Percentiles rank a stretch among this genome's conserved stretches.
phyloP scores from a whole-genome alignment of 1,284 basidiomycete genomes.

The Polyporus tsugae region DNA sequence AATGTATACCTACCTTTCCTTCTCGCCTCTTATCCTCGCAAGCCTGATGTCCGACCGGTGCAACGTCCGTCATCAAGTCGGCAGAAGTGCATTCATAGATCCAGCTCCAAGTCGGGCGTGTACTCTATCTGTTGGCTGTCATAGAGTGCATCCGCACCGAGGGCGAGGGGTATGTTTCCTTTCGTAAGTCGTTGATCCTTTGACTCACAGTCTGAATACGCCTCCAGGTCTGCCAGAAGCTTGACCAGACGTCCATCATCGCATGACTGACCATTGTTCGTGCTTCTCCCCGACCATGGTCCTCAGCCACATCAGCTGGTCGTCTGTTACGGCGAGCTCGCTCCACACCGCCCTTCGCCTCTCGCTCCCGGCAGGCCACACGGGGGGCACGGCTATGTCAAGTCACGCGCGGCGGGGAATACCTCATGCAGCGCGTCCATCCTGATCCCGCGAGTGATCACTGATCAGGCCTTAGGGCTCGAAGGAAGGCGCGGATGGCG shows the following conservation, averaged over 20 bases:
- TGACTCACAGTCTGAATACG: not conserved
- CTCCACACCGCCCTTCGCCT: conserved; percentile 21
- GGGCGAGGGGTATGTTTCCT: not conserved
- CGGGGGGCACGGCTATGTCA: conserved; percentile 2
- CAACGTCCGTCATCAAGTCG: not conserved
- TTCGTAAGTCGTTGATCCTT: not conserved
- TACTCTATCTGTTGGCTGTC: too few species aligned
- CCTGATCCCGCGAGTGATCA: too few species aligned
- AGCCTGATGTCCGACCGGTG: not conserved
- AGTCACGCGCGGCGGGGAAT: conserved; percentile 26
- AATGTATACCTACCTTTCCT: conserved; percentile 11
- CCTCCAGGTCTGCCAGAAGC: conserved; percentile 26
- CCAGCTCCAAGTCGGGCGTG: too few species aligned
- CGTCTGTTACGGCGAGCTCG: not conserved
- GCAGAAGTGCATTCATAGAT: too few species aligned
- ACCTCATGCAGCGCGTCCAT: conserved; percentile 16
- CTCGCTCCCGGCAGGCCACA: not conserved
- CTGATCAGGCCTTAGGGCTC: too few species aligned
- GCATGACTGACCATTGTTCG: conserved; percentile 33
- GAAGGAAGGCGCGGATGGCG: conserved; percentile 27
- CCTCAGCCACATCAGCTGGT: conserved; percentile 20
- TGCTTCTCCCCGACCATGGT: conserved; percentile 28
- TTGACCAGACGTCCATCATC: conserved; percentile 34
- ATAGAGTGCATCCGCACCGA: not conserved
- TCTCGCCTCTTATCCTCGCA: not conserved